Evolutionary conservation across 2,329 filamentous ascomycete genomes (phyloP), one percentile per base, ranked within the genome.

Genomic region (Colletotrichum brevisporum): DNA sequence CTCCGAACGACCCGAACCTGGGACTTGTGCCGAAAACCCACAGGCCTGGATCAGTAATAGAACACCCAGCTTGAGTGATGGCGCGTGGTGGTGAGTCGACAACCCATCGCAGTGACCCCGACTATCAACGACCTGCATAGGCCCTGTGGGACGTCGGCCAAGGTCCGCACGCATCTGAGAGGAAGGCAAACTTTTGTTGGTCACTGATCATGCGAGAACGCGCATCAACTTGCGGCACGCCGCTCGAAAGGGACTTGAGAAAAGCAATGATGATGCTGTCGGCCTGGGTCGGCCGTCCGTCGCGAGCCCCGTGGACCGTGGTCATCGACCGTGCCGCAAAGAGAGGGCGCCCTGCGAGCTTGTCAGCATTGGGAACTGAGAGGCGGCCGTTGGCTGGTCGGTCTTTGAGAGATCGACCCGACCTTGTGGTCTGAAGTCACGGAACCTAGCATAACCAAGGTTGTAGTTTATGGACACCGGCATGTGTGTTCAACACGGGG

Each of bases 101-200:
- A 27, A 36, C 21, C 48, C 18, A 36, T 65, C n/a, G n/a, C 43
- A 21, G 26, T 43, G n/a, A 21, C 27, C 48, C 31, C 21, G 52
- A 45, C n/a, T 47, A 39, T 60, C 51, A 39, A 45, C 13, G 51
- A 27, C 55, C 24, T 50, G 62, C 56, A 52, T 54, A 53, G 26
- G 15, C 21, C 18, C 56, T 51, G 43, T 63, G 67, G 51, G 62
- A 56, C 52, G 26, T 66, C 61, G 54, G 62, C 43, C 62, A 67
- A 41, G 51, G 45, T 56, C 67, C 52, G 26, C 50, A 41, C 52
- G 26, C 50, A 47, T 24, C 18, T 47, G 16, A 61, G 12, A 62
- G 52, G 16, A 52, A 56, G 51, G 45, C 62, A 67, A 47, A 53
- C 39, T 58, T 52, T 50, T 47, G 45, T 67, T 52, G 56, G 39